phyloP scores from a whole-genome alignment of 225 moss, liverwort and hornwort species.

The Bryum argenteum region DNA sequence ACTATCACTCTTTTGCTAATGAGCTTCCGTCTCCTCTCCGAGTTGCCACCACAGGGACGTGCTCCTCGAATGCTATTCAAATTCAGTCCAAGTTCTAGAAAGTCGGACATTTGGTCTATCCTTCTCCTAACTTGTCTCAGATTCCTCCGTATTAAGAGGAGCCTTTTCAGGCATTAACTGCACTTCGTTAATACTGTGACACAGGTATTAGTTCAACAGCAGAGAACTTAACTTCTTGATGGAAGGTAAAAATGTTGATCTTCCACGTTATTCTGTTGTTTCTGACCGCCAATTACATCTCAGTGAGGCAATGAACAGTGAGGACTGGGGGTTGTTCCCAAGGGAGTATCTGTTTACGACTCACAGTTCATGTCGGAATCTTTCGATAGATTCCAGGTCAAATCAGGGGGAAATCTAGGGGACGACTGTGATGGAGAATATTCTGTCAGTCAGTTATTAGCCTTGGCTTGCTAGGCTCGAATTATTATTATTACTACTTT shows the following conservation, averaged over 20 bases:
- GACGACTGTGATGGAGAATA: neutral
- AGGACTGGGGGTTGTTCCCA: neutral
- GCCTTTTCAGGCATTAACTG: neutral
- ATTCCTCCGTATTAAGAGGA: neutral
- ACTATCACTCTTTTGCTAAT: neutral
- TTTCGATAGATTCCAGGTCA: neutral
- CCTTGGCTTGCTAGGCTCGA: too few relatives aligned
- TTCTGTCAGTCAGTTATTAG: neutral
- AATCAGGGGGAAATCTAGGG: neutral
- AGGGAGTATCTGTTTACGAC: neutral
- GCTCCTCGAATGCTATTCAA: neutral
- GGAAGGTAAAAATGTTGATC: too few relatives aligned
- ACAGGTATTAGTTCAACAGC: neutral
- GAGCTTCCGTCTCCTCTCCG: neutral
- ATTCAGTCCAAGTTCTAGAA: too few relatives aligned
- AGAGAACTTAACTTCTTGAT: too few relatives aligned
- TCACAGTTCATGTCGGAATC: conserved; percentile 29
- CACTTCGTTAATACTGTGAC: neutral
- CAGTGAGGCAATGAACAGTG: neutral
- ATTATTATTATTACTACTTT: neutral
- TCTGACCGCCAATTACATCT: too few relatives aligned
- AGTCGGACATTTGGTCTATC: too few relatives aligned
- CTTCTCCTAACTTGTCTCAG: too few relatives aligned
- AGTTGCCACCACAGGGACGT: neutral
- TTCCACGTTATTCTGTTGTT: too few relatives aligned